Conservation (phyloP, 495 filamentous ascomycete species). For the Penicillium bovifimosum region DNA sequence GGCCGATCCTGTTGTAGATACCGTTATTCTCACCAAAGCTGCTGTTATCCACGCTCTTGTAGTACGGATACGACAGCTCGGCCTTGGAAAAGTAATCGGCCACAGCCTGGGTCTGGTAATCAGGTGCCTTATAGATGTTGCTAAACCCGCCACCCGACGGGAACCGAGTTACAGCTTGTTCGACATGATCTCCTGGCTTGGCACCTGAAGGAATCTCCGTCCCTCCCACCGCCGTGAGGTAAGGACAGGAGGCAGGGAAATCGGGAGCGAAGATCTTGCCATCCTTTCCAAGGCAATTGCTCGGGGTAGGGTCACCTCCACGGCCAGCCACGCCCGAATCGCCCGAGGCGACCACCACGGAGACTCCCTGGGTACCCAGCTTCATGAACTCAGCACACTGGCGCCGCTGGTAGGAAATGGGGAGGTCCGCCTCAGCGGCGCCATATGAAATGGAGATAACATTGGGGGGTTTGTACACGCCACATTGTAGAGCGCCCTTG, state of each 20-base stretch:
- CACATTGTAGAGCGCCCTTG: conserved; percentile 55
- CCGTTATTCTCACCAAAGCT: conserved; percentile 40
- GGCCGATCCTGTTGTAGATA: conserved; percentile 55
- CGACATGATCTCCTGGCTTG: conserved; percentile 31
- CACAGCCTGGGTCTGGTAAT: conserved; percentile 53
- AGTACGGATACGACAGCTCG: conserved; percentile 41
- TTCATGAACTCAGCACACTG: conserved; percentile 61
- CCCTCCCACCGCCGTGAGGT: conserved; percentile 47
- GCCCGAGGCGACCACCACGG: conserved; percentile 55
- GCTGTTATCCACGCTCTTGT: conserved; percentile 32
- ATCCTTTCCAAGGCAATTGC: conserved; percentile 34
- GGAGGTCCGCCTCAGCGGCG: conserved; percentile 45
- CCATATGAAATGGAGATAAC: conserved; percentile 59
- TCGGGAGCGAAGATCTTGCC: conserved; percentile 43
- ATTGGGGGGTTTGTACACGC: conserved; percentile 52
- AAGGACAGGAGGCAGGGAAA: conserved; percentile 50
- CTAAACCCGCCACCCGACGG: conserved; percentile 62
- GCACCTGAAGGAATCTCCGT: conserved; percentile 39
- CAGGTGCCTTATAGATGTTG: conserved; percentile 57
- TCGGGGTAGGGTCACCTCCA: conserved; percentile 30
- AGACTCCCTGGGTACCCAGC: conserved; percentile 58
- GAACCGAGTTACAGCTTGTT: conserved; percentile 42
- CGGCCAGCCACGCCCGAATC: conserved; percentile 54
- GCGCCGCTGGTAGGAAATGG: conserved; percentile 48
- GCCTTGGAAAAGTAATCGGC: conserved; percentile 43